These are phyloP conservation scores for Cladosporium sp. DNA, from an alignment of 2,329 filamentous ascomycete species.

Conservation along the genomic window DNA sequence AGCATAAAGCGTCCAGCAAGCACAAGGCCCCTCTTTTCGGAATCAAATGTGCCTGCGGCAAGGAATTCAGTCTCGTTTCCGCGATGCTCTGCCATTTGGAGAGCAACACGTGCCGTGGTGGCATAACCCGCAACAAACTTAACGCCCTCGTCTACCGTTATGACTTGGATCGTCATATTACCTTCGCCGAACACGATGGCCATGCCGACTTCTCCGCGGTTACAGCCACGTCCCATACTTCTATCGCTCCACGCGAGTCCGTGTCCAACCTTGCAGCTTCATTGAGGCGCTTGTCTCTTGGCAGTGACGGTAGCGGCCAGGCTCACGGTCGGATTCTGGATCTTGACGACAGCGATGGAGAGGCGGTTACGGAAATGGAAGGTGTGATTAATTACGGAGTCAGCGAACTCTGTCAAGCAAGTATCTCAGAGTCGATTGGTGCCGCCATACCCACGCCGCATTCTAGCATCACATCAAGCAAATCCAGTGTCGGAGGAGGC, in stretches of 20 bases:
- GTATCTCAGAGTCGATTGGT: too few relatives aligned
- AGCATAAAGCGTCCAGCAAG: slow-evolving; percentile 17
- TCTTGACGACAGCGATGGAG: background rate
- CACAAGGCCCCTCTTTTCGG: slow-evolving; percentile 14
- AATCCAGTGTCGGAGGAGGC: background rate
- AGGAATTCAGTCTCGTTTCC: slow-evolving; percentile 13
- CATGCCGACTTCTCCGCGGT: background rate
- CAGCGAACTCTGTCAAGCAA: too few relatives aligned
- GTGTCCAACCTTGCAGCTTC: background rate
- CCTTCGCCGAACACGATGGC: background rate
- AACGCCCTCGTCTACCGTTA: slow-evolving; percentile 13
- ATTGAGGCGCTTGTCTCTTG: background rate
- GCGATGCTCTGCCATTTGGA: slow-evolving; percentile 16
- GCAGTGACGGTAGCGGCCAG: background rate
- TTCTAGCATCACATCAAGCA: background rate
- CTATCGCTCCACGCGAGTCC: background rate
- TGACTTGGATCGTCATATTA: slow-evolving; percentile 14
- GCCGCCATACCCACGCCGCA: background rate
- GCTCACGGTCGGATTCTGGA: background rate
- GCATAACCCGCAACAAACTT: slow-evolving; percentile 14
- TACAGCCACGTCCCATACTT: background rate
- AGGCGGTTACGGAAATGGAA: too few relatives aligned
- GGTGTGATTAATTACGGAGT: too few relatives aligned
- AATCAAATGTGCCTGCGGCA: slow-evolving; percentile 14
- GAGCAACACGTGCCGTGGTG: slow-evolving; percentile 14